These are phyloP conservation scores for Zea mays DNA, from an alignment of 176 grass and related monocot genomes.

Conservation along the genomic window DNA sequence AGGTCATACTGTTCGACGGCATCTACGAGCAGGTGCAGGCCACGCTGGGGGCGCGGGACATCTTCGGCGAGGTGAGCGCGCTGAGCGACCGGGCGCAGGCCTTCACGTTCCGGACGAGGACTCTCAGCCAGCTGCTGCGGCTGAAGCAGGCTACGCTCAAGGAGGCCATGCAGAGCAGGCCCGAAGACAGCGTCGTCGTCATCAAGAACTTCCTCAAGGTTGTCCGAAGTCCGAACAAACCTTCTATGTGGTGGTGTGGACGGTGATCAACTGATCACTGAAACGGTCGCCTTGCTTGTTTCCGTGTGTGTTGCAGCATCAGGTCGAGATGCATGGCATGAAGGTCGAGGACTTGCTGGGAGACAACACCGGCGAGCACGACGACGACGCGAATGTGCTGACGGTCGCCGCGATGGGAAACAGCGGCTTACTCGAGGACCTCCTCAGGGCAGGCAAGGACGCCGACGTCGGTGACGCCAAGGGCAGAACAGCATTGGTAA, in stretches of 20 bases:
- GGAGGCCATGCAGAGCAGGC: constrained; percentile 82
- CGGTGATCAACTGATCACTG: not conserved
- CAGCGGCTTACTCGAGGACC: constrained; percentile 76
- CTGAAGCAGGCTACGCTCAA: constrained; percentile 78
- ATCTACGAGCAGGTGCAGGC: constrained; percentile 47
- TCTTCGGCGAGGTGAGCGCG: constrained; percentile 86
- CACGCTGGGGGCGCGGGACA: constrained; percentile 45
- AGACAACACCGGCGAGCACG: constrained; percentile 43
- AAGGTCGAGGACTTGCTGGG: constrained; percentile 63
- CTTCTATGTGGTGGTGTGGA: too few relatives aligned
- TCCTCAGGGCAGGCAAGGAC: constrained; percentile 79
- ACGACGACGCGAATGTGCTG: constrained; percentile 54
- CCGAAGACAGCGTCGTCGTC: constrained; percentile 70
- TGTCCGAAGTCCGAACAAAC: not conserved
- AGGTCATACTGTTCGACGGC: constrained; percentile 43
- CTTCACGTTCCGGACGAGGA: constrained; percentile 79
- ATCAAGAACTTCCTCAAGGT: constrained; percentile 91
- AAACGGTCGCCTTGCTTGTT: too few relatives aligned
- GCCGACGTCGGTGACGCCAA: constrained; percentile 74
- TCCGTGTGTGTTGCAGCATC: constrained; percentile 48
- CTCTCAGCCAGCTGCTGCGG: constrained; percentile 79
- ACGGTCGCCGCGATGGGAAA: constrained; percentile 81
- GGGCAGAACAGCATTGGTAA: constrained; percentile 88
- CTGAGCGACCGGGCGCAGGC: constrained; percentile 63
- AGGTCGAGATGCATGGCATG: constrained; percentile 76